Base-by-base conservation (phyloP, 352 stramenopile genomes). In the Phytophthora pini region DNA sequence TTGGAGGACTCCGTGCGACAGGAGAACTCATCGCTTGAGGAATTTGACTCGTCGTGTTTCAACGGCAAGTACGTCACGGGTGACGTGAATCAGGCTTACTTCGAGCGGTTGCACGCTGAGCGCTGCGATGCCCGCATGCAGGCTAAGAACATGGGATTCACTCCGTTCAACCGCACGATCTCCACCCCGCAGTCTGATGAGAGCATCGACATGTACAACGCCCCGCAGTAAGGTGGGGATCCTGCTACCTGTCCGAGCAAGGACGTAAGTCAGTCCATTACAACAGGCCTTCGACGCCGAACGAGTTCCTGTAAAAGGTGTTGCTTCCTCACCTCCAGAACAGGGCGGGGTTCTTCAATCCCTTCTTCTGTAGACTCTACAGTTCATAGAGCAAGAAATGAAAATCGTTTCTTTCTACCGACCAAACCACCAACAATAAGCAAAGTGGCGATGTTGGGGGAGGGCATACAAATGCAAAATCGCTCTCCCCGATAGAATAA, bases 21-120 rank as follows among this genome's bases (percentile, higher is more conserved):
- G 66, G 87, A 97, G 65, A 95, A 92, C 68, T 55, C 77, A 48
- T 57, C 34, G 22, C 69, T 97, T 6, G 56, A 80, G 17, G 56
- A 64, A 34, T 99, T 99, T 67, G 97, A 99, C 72, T 97, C 92
- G 46, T 99, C 95, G 56, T 99, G 96, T 80, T 99, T 99, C 72
- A 93, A 96, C 74, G 97, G 97, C 55, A 62, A 86, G 29, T 99
- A 99, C 78, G 93, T 99, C 32, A 99, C 97, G 44, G 91, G 91
- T 9, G 92, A 99, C 54, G 85, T 98, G 7, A 75, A 89, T 61
- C 80, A 94, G 36, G 80, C 70, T 24, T 96, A 96, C 77, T 93
- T 96, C 43, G 79, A 91, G 40, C 83, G 84, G 41, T 79, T 96
- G 54, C 77, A 93, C 46, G 70, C 83, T 26, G 83, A 93, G 68